phyloP scores from a whole-genome alignment of 2,329 filamentous ascomycete genomes.

The Aspergillus hortae region DNA sequence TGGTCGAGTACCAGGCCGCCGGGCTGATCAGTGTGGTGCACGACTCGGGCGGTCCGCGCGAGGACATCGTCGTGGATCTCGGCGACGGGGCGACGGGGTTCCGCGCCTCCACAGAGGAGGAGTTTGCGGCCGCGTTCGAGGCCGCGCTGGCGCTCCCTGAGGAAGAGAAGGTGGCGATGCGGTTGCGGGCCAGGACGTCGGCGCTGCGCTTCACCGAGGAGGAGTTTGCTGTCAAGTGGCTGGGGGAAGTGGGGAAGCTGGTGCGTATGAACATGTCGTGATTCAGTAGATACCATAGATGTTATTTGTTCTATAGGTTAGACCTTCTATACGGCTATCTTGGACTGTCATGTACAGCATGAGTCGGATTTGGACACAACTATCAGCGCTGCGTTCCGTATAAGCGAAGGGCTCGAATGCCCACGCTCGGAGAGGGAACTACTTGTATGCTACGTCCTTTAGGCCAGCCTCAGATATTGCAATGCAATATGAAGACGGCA shows the following conservation, averaged over 20 bases:
- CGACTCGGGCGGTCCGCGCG: slow-evolving; percentile 84
- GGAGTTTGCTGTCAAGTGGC: slow-evolving; percentile 78
- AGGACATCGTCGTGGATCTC: slow-evolving; percentile 83
- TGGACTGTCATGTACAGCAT: no score
- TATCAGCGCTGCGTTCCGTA: no score
- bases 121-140: slow-evolving; percentile 79
- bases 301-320: no score
- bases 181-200: slow-evolving; percentile 70
- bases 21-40: slow-evolving; percentile 92
- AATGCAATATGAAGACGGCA: no score
- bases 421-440: no score
- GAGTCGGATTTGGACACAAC: no score
- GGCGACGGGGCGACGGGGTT: slow-evolving; percentile 80
- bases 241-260: slow-evolving; percentile 68
- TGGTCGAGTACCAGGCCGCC: slow-evolving; percentile 96
- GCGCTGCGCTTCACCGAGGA: slow-evolving; percentile 83
- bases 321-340: no score
- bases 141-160: slow-evolving; percentile 65
- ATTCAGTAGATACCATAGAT: background rate
- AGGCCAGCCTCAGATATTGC: no score
- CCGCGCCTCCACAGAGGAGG: slow-evolving; percentile 71
- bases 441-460: no score
- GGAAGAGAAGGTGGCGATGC: slow-evolving; percentile 67
- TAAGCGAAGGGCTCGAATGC: no score
- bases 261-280: slow-evolving; percentile 44